A percentile compares a stretch with the other conserved stretches of the same genome.
phyloP scores from a whole-genome alignment of 805 yeast genomes.

The Yarrowia hollandica region DNA sequence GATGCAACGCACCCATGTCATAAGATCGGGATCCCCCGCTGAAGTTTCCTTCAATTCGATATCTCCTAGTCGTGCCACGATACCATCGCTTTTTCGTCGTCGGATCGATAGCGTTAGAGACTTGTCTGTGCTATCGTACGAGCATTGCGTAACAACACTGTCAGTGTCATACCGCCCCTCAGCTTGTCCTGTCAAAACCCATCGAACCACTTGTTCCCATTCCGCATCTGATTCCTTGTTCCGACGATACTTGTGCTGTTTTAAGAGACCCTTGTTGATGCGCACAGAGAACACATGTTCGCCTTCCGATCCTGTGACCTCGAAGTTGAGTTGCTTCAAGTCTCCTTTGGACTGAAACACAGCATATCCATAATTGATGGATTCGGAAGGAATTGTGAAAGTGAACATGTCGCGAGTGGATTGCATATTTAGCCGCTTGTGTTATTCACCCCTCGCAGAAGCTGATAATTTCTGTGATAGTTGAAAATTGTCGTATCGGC shows the following conservation, averaged over 20 bases:
- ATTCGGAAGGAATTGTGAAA: constrained; percentile 11
- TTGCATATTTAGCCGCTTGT: neutral
- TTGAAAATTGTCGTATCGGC: neutral
- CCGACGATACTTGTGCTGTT: constrained; percentile 18
- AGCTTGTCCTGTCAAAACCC: constrained; percentile 21
- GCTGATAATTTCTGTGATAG: no score
- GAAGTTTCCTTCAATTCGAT: constrained; percentile 18
- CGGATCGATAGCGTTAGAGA: constrained; percentile 11
- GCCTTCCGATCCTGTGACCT: constrained; percentile 21
- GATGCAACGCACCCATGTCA: constrained; percentile 3
- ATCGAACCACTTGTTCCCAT: constrained; percentile 17
- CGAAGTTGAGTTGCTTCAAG: constrained; percentile 6
- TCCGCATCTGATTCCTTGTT: constrained; percentile 28
- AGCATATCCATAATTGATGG: constrained; percentile 11
- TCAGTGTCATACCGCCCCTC: neutral
- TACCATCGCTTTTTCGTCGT: constrained; percentile 7
- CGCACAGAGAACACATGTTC: constrained; percentile 5
- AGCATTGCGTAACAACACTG: neutral
- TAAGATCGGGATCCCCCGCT: constrained; percentile 15
- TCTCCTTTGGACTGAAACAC: constrained; percentile 22
- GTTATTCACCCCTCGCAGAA: no score
- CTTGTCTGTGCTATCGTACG: constrained; percentile 25
- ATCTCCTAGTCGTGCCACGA: constrained; percentile 4
- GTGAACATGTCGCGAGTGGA: neutral
- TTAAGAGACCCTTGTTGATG: constrained; percentile 10